Evolutionary conservation across 768 basidiomycete species (phyloP).

Genomic region (Leccinum aurantiacum): DNA sequence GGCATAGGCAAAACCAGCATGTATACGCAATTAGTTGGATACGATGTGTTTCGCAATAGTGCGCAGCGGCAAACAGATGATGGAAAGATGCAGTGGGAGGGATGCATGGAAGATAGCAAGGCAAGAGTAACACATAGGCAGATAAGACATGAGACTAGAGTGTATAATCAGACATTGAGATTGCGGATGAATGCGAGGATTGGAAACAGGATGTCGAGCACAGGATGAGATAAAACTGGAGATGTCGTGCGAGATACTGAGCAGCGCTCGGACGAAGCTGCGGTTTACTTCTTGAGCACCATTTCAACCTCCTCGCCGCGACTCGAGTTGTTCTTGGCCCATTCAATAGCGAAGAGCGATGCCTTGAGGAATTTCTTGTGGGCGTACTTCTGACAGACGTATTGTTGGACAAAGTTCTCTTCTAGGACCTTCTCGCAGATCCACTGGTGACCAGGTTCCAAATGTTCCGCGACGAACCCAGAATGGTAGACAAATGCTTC

Average conservation of each 20-base stretch:
- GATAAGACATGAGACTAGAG: constrained; percentile 36
- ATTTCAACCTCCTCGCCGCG: constrained; percentile 34
- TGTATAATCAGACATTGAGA: constrained; percentile 41
- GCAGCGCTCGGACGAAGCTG: constrained; percentile 12
- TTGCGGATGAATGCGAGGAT: constrained; percentile 34
- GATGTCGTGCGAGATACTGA: constrained; percentile 25
- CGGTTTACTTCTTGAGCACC: constrained; percentile 33
- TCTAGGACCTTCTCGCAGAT: constrained; percentile 83
- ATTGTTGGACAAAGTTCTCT: constrained; percentile 74
- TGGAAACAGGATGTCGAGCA: constrained; percentile 39
- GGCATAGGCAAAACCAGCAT: constrained; percentile 36
- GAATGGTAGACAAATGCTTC: constrained; percentile 92
- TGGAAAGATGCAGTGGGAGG: constrained; percentile 21
- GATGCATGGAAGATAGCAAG: constrained; percentile 40
- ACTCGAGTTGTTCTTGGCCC: constrained; percentile 56
- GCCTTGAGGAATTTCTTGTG: constrained; percentile 98
- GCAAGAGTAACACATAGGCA: constrained; percentile 37
- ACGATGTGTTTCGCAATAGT: constrained; percentile 38
- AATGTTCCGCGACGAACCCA: constrained; percentile 84
- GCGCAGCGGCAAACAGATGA: constrained; percentile 30
- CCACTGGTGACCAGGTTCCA: constrained; percentile 76
- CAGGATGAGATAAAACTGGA: constrained; percentile 29
- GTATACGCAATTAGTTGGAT: constrained; percentile 34
- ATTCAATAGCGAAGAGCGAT: constrained; percentile 71
- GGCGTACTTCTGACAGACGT: constrained; percentile 95